A percentile compares a stretch with the other conserved stretches of the same genome.
phyloP scores from a whole-genome alignment of 257 asterid genomes.

The Gentiana dahurica region DNA sequence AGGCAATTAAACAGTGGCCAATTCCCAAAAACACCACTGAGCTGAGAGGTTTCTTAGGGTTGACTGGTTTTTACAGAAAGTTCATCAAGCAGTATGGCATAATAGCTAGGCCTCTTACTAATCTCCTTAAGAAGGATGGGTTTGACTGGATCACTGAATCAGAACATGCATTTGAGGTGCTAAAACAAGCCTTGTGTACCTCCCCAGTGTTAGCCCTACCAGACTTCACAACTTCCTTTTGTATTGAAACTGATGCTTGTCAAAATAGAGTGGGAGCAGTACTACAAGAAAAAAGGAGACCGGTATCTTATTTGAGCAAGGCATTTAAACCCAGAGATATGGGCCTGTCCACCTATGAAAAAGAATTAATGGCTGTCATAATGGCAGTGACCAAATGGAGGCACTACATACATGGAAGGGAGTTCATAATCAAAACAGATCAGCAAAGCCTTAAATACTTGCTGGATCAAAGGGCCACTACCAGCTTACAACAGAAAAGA shows the following conservation, averaged over 20 bases:
- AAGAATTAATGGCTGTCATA: slow-evolving; percentile 1
- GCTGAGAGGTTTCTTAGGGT: slow-evolving; percentile 1
- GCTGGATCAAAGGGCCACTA: not conserved
- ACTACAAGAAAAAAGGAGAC: not conserved
- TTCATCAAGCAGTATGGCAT: not conserved
- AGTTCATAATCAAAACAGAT: not conserved
- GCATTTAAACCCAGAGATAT: not conserved
- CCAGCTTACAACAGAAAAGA: not conserved
- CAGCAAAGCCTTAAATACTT: not conserved
- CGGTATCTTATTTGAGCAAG: not conserved
- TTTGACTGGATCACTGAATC: not conserved
- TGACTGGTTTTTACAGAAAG: slow-evolving; percentile 1
- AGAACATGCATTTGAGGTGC: not conserved
- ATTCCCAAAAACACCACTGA: not conserved
- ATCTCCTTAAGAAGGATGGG: not conserved
- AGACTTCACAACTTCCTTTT: not conserved
- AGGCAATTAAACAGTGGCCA: slow-evolving; percentile 1
- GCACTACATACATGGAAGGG: not conserved
- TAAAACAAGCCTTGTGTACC: not conserved
- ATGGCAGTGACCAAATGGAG: not conserved
- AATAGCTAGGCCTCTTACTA: not conserved
- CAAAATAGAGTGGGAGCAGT: not conserved
- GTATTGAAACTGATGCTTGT: slow-evolving; percentile 5
- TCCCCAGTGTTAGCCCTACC: not conserved
- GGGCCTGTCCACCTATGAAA: slow-evolving; percentile 3